These are phyloP conservation scores for Nitzschia sp. DNA, from an alignment of 108 stramenopile species.

Conservation along the genomic window DNA sequence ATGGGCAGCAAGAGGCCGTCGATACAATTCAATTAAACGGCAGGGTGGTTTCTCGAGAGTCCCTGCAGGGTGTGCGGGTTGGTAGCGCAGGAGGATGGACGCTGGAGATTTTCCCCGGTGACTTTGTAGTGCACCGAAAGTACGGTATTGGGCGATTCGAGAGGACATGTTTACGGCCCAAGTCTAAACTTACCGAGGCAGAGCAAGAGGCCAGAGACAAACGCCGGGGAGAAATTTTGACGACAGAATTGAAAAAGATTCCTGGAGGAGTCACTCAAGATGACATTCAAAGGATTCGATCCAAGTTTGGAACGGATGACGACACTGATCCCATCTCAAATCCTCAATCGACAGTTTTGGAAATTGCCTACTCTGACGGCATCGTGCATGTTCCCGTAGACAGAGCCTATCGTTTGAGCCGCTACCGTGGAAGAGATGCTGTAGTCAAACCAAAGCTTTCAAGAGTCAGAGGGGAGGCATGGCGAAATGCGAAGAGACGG, in stretches of 20 bases:
- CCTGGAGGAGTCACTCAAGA: conserved; percentile 36
- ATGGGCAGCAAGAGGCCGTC: not conserved
- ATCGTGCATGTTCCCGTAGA: conserved; percentile 85
- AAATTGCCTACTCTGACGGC: conserved; percentile 74
- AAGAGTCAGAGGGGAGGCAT: conserved; percentile 71
- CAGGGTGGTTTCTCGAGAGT: conserved; percentile 51
- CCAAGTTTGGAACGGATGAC: conserved; percentile 68
- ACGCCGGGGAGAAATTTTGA: conserved; percentile 63
- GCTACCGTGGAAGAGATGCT: conserved; percentile 79
- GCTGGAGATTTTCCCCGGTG: conserved; percentile 83
- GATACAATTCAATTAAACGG: conserved; percentile 49
- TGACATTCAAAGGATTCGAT: conserved; percentile 57
- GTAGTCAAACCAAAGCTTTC: conserved; percentile 73
- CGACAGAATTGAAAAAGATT: conserved; percentile 42
- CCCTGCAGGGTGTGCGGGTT: conserved; percentile 70
- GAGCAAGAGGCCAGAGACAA: conserved; percentile 53
- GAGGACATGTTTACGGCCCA: conserved; percentile 58
- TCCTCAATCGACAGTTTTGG: conserved; percentile 70
- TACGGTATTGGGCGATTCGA: conserved; percentile 85
- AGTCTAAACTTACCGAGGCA: conserved; percentile 58
- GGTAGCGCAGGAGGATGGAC: conserved; percentile 81
- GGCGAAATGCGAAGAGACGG: conserved; percentile 73
- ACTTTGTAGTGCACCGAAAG: conserved; percentile 86
- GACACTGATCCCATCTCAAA: conserved; percentile 79
- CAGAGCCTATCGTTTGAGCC: conserved; percentile 75